phyloP scores from a whole-genome alignment of 768 basidiomycete genomes.

The Boletus sensibilis region DNA sequence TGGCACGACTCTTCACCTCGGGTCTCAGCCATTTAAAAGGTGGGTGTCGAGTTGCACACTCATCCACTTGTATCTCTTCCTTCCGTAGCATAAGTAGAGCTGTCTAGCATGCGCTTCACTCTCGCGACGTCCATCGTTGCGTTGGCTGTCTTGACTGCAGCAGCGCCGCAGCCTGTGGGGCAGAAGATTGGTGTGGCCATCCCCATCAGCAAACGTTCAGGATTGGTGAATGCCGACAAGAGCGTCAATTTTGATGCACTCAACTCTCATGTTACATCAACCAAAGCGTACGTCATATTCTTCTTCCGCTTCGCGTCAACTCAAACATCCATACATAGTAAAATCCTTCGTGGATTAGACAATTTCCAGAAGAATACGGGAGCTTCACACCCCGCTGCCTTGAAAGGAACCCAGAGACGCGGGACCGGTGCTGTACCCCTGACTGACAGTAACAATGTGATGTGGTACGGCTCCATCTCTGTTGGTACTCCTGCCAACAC shows the following conservation, averaged over 20 bases:
- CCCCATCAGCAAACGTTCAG: constrained; percentile 10
- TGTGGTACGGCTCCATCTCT: constrained; percentile 15
- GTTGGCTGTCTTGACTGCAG: constrained; percentile 3
- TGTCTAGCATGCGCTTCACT: constrained; percentile 8
- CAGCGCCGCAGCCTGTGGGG: not conserved
- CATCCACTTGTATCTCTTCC: not conserved
- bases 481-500: constrained; percentile 5
- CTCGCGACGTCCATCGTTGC: not conserved
- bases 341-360: not conserved
- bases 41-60: not conserved
- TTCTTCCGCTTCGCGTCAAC: not conserved
- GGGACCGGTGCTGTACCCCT: not conserved
- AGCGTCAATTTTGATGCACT: not conserved
- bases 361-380: constrained; percentile 6
- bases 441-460: not conserved
- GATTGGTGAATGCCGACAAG: not conserved
- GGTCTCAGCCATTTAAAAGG: not conserved
- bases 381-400: not conserved
- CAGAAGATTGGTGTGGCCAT: not conserved
- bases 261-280: constrained; percentile 2
- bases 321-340: not conserved
- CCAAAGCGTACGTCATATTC: constrained; percentile 1
- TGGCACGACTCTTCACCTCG: not conserved
- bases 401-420: not conserved
- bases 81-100: too few relatives aligned